These are phyloP conservation scores for Aureobasidium sp. DNA, from an alignment of 2,329 filamentous ascomycete species.

Conservation along the genomic window DNA sequence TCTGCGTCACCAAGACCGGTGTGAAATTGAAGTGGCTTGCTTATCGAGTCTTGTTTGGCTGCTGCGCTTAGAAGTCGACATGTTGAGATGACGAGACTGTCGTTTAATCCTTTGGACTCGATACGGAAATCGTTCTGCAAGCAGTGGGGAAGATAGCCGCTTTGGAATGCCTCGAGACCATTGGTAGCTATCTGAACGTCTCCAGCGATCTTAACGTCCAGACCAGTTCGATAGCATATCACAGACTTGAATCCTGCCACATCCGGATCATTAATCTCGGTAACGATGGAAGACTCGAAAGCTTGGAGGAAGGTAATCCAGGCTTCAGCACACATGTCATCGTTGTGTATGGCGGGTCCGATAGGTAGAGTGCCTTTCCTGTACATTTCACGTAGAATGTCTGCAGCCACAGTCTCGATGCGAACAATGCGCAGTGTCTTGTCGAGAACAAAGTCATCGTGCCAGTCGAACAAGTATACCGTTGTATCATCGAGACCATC, in stretches of 20 bases:
- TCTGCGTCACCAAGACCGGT: conserved; percentile 78
- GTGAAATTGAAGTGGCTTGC: conserved; percentile 77
- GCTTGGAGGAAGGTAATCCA: conserved; percentile 42
- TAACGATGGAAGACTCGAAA: conserved; percentile 48
- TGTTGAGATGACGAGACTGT: conserved; percentile 59
- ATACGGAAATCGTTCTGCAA: conserved; percentile 44
- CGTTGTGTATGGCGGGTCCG: conserved; percentile 25
- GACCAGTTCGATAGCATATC: conserved; percentile 72
- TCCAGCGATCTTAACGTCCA: conserved; percentile 52
- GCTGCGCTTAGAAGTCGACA: conserved; percentile 50
- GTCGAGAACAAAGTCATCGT: conserved; percentile 57
- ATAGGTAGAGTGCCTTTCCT: conserved; percentile 25
- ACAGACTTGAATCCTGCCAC: conserved; percentile 79
- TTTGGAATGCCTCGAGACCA: conserved; percentile 30
- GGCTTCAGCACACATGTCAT: conserved; percentile 25
- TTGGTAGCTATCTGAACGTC: conserved; percentile 30
- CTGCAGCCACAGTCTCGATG: conserved; percentile 65
- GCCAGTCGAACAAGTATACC: conserved; percentile 56
- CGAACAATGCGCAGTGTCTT: conserved; percentile 67
- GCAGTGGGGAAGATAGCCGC: conserved; percentile 35
- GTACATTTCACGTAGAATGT: conserved; percentile 48
- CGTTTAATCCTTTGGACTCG: conserved; percentile 59
- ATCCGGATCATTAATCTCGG: conserved; percentile 55
- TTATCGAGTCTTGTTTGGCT: conserved; percentile 35
- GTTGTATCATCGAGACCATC: conserved; percentile 58